phyloP scores from a whole-genome alignment of 1,284 basidiomycete genomes.

The Quambalaria eucalypti region DNA sequence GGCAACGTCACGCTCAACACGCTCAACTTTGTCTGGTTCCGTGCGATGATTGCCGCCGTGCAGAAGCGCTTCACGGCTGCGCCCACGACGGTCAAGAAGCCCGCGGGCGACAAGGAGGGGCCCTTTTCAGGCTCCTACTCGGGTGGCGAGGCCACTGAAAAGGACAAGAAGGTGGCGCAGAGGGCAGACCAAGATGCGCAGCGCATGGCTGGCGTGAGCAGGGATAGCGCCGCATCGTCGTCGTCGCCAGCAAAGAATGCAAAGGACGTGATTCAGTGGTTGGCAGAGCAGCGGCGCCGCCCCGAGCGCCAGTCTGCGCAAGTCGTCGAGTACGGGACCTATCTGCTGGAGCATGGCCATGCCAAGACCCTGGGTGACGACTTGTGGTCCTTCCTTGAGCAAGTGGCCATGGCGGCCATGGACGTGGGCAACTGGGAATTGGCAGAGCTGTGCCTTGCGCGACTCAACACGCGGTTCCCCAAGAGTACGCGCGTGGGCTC shows the following conservation, averaged over 20 bases:
- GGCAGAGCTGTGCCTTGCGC: conserved; percentile 67
- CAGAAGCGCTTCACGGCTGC: conserved; percentile 40
- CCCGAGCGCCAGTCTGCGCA: conserved; percentile 59
- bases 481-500: conserved; percentile 71
- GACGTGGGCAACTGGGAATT: conserved; percentile 69
- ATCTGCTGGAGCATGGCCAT: conserved; percentile 52
- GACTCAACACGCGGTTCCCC: conserved; percentile 65
- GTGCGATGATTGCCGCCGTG: conserved; percentile 39
- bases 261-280: conserved; percentile 21
- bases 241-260: neutral
- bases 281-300: conserved; percentile 24
- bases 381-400: conserved; percentile 74
- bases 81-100: neutral
- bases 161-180: neutral
- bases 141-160: neutral
- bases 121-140: too few species aligned
- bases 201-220: neutral
- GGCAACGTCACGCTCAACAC: conserved; percentile 34
- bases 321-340: conserved; percentile 58
- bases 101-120: too few species aligned
- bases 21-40: conserved; percentile 49
- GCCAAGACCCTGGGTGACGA: conserved; percentile 51
- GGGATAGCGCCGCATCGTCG: neutral
- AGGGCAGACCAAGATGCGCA: neutral
- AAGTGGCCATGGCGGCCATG: conserved; percentile 73